Evolutionary conservation across 2,329 filamentous ascomycete genomes (phyloP).

Genomic region (Alternaria conjuncta): DNA sequence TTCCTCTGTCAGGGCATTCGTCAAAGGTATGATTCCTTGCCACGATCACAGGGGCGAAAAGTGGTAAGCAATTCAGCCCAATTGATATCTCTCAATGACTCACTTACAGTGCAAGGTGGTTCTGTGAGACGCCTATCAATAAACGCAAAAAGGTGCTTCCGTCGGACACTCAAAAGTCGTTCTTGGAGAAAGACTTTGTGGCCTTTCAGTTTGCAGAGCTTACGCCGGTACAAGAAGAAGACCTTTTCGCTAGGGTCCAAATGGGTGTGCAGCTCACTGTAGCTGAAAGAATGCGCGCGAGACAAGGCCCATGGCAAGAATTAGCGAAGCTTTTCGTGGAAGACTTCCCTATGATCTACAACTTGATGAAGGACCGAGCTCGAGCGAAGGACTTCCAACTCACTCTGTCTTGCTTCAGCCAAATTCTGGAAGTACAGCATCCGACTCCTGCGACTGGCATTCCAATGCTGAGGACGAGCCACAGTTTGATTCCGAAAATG

Average conservation of each 20-base stretch:
- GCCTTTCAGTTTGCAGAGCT: constrained; percentile 54
- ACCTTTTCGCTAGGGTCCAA: constrained; percentile 57
- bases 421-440: constrained; percentile 46
- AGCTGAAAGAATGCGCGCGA: constrained; percentile 57
- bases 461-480: constrained; percentile 32
- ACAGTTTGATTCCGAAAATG: constrained; percentile 29
- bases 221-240: constrained; percentile 53
- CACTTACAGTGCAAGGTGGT: constrained; percentile 32
- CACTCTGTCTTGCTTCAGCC: constrained; percentile 44
- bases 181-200: constrained; percentile 50
- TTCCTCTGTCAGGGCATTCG: constrained; percentile 54
- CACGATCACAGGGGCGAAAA: constrained; percentile 50
- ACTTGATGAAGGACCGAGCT: constrained; percentile 35
- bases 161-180: constrained; percentile 44
- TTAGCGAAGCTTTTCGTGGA: constrained; percentile 52
- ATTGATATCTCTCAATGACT: background rate
- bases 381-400: constrained; percentile 45
- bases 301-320: constrained; percentile 55
- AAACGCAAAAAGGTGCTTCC: constrained; percentile 44
- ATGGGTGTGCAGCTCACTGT: constrained; percentile 53
- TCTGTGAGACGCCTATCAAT: constrained; percentile 15
- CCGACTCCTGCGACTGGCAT: constrained; percentile 30
- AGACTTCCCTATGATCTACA: constrained; percentile 50
- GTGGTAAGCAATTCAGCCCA: constrained; percentile 43
- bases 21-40: constrained; percentile 54